Evolutionary conservation across 352 stramenopile species (phyloP), one percentile per base, ranked within the genome.

Genomic region (Phytophthora gonapodyides): DNA sequence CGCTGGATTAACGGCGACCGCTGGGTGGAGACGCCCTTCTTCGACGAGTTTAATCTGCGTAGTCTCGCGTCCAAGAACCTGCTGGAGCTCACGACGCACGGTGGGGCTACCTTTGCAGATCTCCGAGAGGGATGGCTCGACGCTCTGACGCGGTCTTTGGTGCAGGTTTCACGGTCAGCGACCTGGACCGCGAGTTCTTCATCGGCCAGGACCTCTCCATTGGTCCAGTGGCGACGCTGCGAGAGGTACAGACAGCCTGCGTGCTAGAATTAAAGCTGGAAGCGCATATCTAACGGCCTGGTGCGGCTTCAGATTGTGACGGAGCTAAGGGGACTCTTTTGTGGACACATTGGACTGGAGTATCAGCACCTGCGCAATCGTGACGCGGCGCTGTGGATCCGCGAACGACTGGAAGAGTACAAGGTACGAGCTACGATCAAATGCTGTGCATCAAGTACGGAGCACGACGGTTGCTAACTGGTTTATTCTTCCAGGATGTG

Each of bases 341-440:
- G 97, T 59, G 88, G 93, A 19, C 97, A 90, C 37, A 91, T 99
- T 53, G 97, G 93, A 15, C 93, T 98, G 6, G 97, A 99, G 75
- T 99, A 99, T 71, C 98, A 99, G 80, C 98, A 99, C 69, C 94
- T 99, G 61, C 86, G 82, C 30, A 96, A 98, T 73, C 85, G 87
- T 12, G 83, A 99, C 42, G 97, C 82, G 13, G 82, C 82, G 35
- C 61, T 93, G 12, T 93, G 84, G 84, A 92, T 95, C 58, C 84
- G 81, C 12, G 73, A 91, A 36, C 71, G 76, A 1, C 71, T 93
- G 42, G 75, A 75, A 55, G 75, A 73, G 34, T 87, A 84, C 73
- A 92, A 93, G 61, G 77, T 84, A 24, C 8, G 51, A 30, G 19
- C 46, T 13, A 2, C 43, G 30, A 5, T 27, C 27, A 31, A 31